Percentiles rank a stretch among this genome's conserved stretches.
Conservation (phyloP, 1,284 basidiomycete genomes). For the Trametes pubescens region DNA sequence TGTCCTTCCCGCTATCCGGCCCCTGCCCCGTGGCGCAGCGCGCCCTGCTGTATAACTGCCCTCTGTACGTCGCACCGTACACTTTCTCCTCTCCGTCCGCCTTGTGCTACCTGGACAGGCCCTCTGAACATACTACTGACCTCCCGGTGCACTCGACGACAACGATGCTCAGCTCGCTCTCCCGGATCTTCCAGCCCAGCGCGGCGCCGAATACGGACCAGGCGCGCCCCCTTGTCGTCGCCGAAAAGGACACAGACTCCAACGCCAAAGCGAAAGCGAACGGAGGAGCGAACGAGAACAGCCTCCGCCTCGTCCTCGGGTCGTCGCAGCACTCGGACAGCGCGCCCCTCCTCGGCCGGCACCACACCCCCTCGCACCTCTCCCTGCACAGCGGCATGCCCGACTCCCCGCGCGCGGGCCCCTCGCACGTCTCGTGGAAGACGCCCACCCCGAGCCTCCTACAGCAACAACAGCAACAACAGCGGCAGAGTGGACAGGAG, state of each 20-base stretch:
- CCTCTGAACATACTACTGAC: background rate
- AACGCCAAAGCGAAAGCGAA: slow-evolving; percentile 6
- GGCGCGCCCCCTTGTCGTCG: slow-evolving; percentile 18
- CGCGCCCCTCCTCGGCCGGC: slow-evolving; percentile 30
- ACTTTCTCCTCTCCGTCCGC: background rate
- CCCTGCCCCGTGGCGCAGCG: slow-evolving; percentile 22
- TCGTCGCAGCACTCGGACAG: slow-evolving; percentile 24
- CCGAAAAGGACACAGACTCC: slow-evolving; percentile 11
- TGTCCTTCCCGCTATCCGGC: slow-evolving; percentile 21
- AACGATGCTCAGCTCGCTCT: slow-evolving; percentile 34
- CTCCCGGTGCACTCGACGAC: background rate
- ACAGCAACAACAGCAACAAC: background rate
- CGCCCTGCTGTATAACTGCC: slow-evolving; percentile 20
- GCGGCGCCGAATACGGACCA: slow-evolving; percentile 16
- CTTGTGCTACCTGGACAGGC: background rate
- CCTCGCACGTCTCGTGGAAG: slow-evolving; percentile 42
- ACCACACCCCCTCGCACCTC: slow-evolving; percentile 33
- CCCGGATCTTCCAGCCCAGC: slow-evolving; percentile 35
- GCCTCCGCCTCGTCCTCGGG: slow-evolving; percentile 17
- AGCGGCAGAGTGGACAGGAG: slow-evolving; percentile 20
- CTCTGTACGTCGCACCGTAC: background rate
- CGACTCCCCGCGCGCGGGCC: slow-evolving; percentile 32
- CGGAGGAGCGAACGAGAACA: slow-evolving; percentile 9
- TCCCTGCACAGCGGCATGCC: slow-evolving; percentile 20
- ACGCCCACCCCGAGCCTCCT: slow-evolving; percentile 17